phyloP scores from a whole-genome alignment of 1,284 basidiomycete species.

The Trametes sp. region DNA sequence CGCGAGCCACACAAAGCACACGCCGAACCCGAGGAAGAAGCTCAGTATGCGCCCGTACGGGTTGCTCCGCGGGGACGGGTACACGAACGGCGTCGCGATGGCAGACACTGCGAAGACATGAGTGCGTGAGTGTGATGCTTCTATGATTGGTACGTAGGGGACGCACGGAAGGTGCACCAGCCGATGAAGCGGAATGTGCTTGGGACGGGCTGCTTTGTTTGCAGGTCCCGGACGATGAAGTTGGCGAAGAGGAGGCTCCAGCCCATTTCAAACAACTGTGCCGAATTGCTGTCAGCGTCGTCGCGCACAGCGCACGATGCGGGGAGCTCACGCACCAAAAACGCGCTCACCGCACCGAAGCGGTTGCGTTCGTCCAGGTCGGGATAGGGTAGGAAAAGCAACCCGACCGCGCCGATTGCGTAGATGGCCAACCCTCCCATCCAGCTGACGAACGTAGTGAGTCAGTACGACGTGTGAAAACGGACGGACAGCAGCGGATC shows the following conservation, averaged over 20 bases:
- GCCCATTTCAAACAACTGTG: slow-evolving; percentile 22
- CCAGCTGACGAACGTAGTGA: not conserved
- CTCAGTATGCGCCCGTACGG: slow-evolving; percentile 59
- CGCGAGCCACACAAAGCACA: slow-evolving; percentile 83
- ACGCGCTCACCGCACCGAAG: slow-evolving; percentile 12
- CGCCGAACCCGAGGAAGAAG: slow-evolving; percentile 77
- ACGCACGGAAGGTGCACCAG: slow-evolving; percentile 74
- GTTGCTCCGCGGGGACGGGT: slow-evolving; percentile 43
- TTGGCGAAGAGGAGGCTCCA: slow-evolving; percentile 25
- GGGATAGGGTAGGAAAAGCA: slow-evolving; percentile 5
- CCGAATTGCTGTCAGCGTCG: not conserved
- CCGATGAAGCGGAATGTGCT: slow-evolving; percentile 44
- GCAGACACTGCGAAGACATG: slow-evolving; percentile 48
- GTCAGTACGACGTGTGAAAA: not conserved
- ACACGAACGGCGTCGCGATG: slow-evolving; percentile 58
- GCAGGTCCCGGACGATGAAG: slow-evolving; percentile 25
- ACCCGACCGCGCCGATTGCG: slow-evolving; percentile 12
- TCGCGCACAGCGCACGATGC: not conserved
- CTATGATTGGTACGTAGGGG: not conserved
- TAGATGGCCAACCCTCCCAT: slow-evolving; percentile 20
- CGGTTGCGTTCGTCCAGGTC: slow-evolving; percentile 8
- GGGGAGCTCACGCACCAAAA: slow-evolving; percentile 8
- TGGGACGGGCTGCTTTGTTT: slow-evolving; percentile 24
- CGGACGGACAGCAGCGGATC: no score
- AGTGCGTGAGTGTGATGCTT: slow-evolving; percentile 8